A percentile compares a stretch with the other conserved stretches of the same genome.
These are phyloP conservation scores for Trichoderma lentiforme DNA, from an alignment of 2,329 filamentous ascomycete genomes.

Conservation along the genomic window DNA sequence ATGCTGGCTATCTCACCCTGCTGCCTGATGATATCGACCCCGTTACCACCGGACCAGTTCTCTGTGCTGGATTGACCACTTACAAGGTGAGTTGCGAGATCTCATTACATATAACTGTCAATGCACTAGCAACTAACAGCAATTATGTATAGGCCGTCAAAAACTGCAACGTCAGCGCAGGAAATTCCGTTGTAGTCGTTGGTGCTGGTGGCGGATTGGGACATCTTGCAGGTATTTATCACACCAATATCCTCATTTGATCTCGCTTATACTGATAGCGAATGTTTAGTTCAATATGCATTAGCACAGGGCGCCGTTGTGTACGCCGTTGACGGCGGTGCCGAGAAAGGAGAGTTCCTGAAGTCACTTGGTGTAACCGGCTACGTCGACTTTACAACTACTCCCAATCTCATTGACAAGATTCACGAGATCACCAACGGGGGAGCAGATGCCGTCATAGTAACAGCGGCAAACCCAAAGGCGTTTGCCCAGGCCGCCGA, in stretches of 20 bases:
- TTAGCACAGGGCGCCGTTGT: constrained; percentile 20
- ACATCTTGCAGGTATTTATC: constrained; percentile 20
- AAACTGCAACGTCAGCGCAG: constrained; percentile 21
- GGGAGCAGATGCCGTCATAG: constrained; percentile 20
- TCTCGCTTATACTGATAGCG: not conserved
- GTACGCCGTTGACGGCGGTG: constrained; percentile 17
- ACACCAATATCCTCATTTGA: not conserved
- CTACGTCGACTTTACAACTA: constrained; percentile 20
- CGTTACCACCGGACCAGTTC: constrained; percentile 13
- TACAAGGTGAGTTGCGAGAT: constrained; percentile 16
- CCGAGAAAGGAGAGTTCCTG: constrained; percentile 18
- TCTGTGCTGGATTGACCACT: constrained; percentile 22
- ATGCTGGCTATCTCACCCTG: constrained; percentile 17
- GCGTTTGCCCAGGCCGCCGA: constrained; percentile 21
- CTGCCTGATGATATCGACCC: constrained; percentile 21
- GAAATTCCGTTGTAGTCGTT: constrained; percentile 21
- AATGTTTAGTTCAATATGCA: constrained; percentile 19
- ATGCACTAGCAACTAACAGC: not conserved
- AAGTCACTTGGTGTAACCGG: constrained; percentile 16
- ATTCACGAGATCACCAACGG: constrained; percentile 18
- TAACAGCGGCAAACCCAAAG: constrained; percentile 19
- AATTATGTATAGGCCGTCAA: constrained; percentile 17
- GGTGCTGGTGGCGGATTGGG: constrained; percentile 21
- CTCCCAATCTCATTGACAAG: not conserved
- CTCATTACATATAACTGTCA: fast-evolving